Evolutionary conservation across 768 basidiomycete species (phyloP).

Genomic region (Panaeolus cyanescens): DNA sequence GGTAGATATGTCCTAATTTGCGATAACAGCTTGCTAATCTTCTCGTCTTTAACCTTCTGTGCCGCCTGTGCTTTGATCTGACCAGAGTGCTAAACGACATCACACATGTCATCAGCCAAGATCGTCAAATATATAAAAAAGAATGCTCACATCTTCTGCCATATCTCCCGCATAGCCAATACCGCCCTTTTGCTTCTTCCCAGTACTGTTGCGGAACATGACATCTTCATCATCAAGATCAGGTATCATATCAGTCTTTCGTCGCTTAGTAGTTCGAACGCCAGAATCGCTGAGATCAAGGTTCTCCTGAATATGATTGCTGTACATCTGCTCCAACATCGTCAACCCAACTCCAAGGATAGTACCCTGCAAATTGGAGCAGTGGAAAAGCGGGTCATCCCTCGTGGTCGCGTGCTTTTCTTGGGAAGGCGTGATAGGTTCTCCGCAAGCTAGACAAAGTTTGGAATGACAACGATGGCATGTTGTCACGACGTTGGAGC

Average conservation of each 20-base stretch:
- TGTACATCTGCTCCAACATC: slow-evolving; percentile 78
- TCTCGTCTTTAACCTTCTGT: slow-evolving; percentile 77
- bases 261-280: slow-evolving; percentile 43
- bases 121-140: no score
- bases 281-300: slow-evolving; percentile 33
- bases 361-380: slow-evolving; percentile 85
- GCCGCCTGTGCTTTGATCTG: slow-evolving; percentile 73
- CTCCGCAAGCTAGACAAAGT: slow-evolving; percentile 79
- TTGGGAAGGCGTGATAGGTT: slow-evolving; percentile 49
- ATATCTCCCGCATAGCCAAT: slow-evolving; percentile 85
- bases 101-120: not conserved
- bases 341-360: slow-evolving; percentile 89
- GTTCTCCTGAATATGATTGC: slow-evolving; percentile 48
- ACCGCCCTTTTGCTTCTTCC: slow-evolving; percentile 76
- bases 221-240: slow-evolving; percentile 56
- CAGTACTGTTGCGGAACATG: slow-evolving; percentile 43
- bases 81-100: slow-evolving; percentile 63
- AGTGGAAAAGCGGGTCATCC: slow-evolving; percentile 79
- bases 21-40: slow-evolving; percentile 64
- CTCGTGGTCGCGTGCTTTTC: slow-evolving; percentile 40
- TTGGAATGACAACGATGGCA: slow-evolving; percentile 65
- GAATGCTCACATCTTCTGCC: slow-evolving; percentile 77
- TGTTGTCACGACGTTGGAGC: slow-evolving; percentile 52
- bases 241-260: slow-evolving; percentile 37
- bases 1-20: slow-evolving; percentile 61